Evolutionary conservation across 2,329 filamentous ascomycete species (phyloP).

Genomic region (Penicillium sp.): DNA sequence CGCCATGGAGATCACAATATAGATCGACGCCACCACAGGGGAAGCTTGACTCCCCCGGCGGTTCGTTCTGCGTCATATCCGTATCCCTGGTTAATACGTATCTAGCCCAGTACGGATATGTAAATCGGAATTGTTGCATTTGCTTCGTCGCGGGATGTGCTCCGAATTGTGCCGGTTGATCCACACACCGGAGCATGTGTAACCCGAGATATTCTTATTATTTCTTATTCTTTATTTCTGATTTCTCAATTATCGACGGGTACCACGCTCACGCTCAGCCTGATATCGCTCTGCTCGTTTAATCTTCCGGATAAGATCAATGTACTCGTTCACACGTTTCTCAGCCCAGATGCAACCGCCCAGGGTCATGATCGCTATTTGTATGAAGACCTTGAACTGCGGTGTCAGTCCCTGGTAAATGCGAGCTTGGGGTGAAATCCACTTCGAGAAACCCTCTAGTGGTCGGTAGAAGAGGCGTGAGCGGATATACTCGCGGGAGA

Average conservation of each 20-base stretch:
- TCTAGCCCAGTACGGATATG: no score
- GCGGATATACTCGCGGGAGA: constrained; percentile 32
- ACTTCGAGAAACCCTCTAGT: constrained; percentile 50
- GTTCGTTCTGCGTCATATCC: not conserved
- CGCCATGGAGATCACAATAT: constrained; percentile 21
- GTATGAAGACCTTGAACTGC: constrained; percentile 52
- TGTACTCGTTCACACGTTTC: constrained; percentile 46
- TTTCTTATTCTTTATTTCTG: not conserved
- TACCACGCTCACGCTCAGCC: constrained; percentile 24
- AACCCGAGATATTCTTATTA: not conserved
- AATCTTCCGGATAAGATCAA: constrained; percentile 41
- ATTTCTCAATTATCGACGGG: constrained; percentile 6
- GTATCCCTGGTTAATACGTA: no score
- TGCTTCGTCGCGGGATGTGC: not conserved
- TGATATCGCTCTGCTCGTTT: constrained; percentile 43
- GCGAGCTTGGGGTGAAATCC: constrained; percentile 43
- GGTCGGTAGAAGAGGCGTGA: constrained; percentile 39
- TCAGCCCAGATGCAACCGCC: constrained; percentile 52
- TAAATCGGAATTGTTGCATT: not conserved
- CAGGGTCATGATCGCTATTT: constrained; percentile 48
- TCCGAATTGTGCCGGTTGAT: not conserved
- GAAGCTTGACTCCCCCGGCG: not conserved
- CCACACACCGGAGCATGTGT: not conserved
- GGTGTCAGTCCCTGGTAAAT: constrained; percentile 49
- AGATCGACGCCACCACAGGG: constrained; percentile 11